Percentiles rank a stretch among this genome's conserved stretches.
phyloP scores from a whole-genome alignment of 768 basidiomycete genomes.

The Lepiota subincarnata region DNA sequence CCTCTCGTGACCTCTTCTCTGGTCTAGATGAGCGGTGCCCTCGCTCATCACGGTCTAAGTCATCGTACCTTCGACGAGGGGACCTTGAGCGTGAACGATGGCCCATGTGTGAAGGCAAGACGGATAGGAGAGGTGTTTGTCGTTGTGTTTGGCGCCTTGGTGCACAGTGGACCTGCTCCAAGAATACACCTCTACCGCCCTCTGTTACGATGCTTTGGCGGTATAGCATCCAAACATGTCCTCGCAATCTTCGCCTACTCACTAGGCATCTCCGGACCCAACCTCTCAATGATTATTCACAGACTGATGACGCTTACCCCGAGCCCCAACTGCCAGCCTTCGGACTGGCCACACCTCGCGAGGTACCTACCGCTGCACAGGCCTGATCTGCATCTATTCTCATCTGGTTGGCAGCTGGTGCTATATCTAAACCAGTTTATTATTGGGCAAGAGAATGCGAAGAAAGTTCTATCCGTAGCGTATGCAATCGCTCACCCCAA shows the following conservation, averaged over 20 bases:
- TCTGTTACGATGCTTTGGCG: slow-evolving; percentile 10
- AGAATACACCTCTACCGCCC: background rate
- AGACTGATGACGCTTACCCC: slow-evolving; percentile 14
- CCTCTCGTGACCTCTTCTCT: slow-evolving; percentile 21
- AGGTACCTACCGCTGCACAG: slow-evolving; percentile 26
- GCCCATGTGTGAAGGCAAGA: slow-evolving; percentile 29
- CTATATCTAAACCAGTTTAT: slow-evolving; percentile 87
- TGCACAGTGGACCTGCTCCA: too few relatives aligned
- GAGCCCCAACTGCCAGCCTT: slow-evolving; percentile 28
- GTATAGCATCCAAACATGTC: background rate
- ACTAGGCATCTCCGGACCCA: slow-evolving; percentile 50
- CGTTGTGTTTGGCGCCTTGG: background rate
- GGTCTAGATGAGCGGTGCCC: slow-evolving; percentile 31
- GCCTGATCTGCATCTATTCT: background rate
- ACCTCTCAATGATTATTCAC: slow-evolving; percentile 40
- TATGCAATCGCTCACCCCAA: slow-evolving; percentile 36
- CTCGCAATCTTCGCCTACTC: slow-evolving; percentile 14
- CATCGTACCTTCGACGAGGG: slow-evolving; percentile 40
- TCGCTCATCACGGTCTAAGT: slow-evolving; percentile 31
- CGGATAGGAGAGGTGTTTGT: background rate
- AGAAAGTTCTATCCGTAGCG: slow-evolving; percentile 94
- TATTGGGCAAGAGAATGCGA: slow-evolving; percentile 88
- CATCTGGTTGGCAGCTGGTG: slow-evolving; percentile 51
- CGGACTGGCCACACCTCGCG: slow-evolving; percentile 55
- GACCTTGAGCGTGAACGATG: slow-evolving; percentile 26